A percentile compares a stretch with the other conserved stretches of the same genome.
phyloP scores from a whole-genome alignment of 2,329 filamentous ascomycete genomes.

The Kalmusia sp. region DNA sequence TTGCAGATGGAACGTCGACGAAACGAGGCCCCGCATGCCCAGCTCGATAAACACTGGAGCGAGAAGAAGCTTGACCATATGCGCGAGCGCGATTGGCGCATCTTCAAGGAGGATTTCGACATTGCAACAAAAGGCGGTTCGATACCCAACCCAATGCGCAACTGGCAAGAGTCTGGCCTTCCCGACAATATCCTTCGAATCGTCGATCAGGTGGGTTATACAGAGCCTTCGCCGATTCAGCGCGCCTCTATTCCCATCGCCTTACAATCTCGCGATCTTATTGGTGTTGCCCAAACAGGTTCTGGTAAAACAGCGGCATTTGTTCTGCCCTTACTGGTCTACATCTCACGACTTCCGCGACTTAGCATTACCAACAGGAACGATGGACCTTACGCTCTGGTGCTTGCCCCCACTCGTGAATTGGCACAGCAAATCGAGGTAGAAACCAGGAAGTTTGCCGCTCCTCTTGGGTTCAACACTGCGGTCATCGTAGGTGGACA shows the following conservation, averaged over 20 bases:
- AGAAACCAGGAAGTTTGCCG: constrained; percentile 91
- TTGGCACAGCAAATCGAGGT: constrained; percentile 96
- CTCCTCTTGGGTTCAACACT: constrained; percentile 88
- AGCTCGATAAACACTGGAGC: constrained; percentile 92
- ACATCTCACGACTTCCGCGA: constrained; percentile 88
- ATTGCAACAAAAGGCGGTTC: constrained; percentile 91
- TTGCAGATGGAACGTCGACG: constrained; percentile 84
- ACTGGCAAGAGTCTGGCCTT: constrained; percentile 84
- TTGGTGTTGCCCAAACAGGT: constrained; percentile 96
- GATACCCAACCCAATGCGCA: constrained; percentile 96
- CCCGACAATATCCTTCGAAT: constrained; percentile 81
- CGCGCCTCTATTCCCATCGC: constrained; percentile 95
- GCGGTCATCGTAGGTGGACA: constrained; percentile 99
- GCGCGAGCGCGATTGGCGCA: constrained; percentile 97
- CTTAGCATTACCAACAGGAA: constrained; percentile 87
- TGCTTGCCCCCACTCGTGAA: constrained; percentile 95
- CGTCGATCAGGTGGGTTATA: constrained; percentile 84
- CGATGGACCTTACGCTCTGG: constrained; percentile 96
- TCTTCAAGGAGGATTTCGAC: constrained; percentile 99
- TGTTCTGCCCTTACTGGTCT: constrained; percentile 87
- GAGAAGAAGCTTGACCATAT: constrained; percentile 92
- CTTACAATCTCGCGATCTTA: constrained; percentile 90
- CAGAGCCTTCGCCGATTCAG: constrained; percentile 90
- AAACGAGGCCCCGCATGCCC: constrained; percentile 74
- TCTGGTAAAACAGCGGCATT: constrained; percentile 98